phyloP scores from a whole-genome alignment of 805 yeast species.

The Suhomyces pyralidae region DNA sequence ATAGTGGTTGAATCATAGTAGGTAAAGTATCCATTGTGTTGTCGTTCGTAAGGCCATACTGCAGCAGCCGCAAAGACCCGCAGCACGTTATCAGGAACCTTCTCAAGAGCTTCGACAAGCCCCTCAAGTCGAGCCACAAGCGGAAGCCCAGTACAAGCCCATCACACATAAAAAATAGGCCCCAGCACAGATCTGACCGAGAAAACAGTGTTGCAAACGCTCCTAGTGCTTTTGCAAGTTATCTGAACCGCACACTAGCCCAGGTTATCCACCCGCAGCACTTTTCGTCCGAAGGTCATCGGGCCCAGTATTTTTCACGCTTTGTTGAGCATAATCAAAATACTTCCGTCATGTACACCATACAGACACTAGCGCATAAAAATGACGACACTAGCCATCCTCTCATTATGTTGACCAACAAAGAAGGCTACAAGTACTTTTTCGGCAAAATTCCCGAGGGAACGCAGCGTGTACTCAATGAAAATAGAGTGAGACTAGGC shows the following conservation, averaged over 20 bases:
- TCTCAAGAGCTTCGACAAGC: background rate
- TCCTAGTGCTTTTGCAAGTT: background rate
- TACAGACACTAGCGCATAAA: constrained; percentile 33
- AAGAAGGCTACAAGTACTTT: constrained; percentile 54
- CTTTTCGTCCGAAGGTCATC: constrained; percentile 8
- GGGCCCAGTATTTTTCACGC: constrained; percentile 6
- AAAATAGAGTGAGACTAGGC: constrained; percentile 54
- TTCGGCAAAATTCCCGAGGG: constrained; percentile 88
- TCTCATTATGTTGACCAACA: constrained; percentile 47
- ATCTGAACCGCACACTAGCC: constrained; percentile 3
- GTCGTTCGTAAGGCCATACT: background rate
- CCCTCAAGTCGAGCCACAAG: background rate
- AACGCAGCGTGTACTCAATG: constrained; percentile 69
- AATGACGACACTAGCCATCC: constrained; percentile 58
- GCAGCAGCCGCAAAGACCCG: background rate
- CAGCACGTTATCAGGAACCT: background rate
- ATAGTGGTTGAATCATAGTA: background rate
- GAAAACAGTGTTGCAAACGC: background rate
- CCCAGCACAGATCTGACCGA: background rate
- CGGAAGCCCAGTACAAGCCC: background rate
- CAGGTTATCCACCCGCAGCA: constrained; percentile 8
- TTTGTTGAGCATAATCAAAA: constrained; percentile 13
- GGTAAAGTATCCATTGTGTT: constrained; percentile 4
- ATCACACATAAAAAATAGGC: background rate
- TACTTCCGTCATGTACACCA: constrained; percentile 11